A percentile compares a stretch with the other conserved stretches of the same genome.
These are phyloP conservation scores for Didymella pomorum DNA, from an alignment of 2,329 filamentous ascomycete genomes.

Conservation along the genomic window DNA sequence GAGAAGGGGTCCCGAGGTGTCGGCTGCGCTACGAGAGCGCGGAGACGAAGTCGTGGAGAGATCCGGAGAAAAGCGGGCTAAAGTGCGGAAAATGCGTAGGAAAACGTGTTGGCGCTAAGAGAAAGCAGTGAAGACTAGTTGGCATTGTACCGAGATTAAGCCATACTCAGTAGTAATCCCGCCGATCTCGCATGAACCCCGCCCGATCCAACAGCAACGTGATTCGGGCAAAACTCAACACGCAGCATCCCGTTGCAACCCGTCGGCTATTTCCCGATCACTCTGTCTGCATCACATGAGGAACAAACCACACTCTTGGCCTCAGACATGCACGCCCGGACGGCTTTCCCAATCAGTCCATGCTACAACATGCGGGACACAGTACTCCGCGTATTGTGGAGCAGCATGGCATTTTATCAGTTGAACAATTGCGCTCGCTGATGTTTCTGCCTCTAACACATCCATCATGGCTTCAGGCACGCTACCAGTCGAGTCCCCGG, in stretches of 20 bases:
- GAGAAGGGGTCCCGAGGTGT: constrained; percentile 1
- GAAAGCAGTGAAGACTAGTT: not conserved
- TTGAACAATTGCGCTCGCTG: constrained; percentile 5
- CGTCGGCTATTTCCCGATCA: constrained; percentile 3
- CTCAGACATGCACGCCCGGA: constrained; percentile 22
- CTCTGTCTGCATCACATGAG: constrained; percentile 19
- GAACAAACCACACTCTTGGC: constrained; percentile 23
- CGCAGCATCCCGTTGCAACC: constrained; percentile 16
- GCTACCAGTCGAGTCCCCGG: constrained; percentile 52
- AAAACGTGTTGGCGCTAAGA: constrained; percentile 15
- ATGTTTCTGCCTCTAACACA: constrained; percentile 6
- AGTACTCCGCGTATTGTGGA: constrained; percentile 17
- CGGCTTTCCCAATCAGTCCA: constrained; percentile 33
- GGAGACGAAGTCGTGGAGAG: constrained; percentile 31
- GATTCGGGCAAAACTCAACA: constrained; percentile 14
- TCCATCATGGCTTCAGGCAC: constrained; percentile 33
- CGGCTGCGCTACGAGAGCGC: constrained; percentile 12
- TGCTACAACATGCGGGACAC: constrained; percentile 18
- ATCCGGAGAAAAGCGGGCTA: constrained; percentile 28
- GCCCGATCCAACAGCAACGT: constrained; percentile 14
- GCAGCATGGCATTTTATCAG: constrained; percentile 18
- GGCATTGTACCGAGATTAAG: constrained; percentile 11
- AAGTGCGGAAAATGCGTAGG: constrained; percentile 11
- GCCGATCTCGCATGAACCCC: constrained; percentile 17
- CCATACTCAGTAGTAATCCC: constrained; percentile 21